Base-by-base conservation (phyloP, 129 eudicot species). In the Apium graveolens region DNA sequence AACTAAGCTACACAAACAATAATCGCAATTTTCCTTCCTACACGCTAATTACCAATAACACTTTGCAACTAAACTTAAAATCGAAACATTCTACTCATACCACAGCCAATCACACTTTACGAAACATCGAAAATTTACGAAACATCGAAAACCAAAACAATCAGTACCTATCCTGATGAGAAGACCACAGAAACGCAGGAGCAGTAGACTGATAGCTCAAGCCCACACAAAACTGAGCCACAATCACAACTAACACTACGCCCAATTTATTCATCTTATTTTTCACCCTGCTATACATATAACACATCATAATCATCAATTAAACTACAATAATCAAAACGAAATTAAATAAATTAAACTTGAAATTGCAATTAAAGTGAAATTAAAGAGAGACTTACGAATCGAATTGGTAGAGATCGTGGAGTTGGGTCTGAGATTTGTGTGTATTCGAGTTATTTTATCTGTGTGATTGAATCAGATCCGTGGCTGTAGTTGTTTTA, bases 101-200 rank as follows among this genome's bases (percentile, higher is more conserved):
- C 46, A 21, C 21, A 70, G 24, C 5, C 24, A 70, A 34, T 20
- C 46, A n/a, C n/a, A n/a, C 41, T 29, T 73, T 6, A 73, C 48
- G 46, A 42, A 7, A 39, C 7, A 42, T 72, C 41, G 41, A 38
- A 3, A 70, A 24, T 7, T 42, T 2, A 73, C 48, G 46, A 42
- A 7, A 39, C 7, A 42, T 73, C 9, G 16, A n/a, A 57, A 57
- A 51, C 7, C 7, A 24, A n/a, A n/a, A n/a, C 27, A n/a, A 60
- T 8, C 8, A 20, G 13, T 73, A 73, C 76, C 76, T 45, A 12
- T 73, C 35, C 46, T 73, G 81, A 81, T 80, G 76, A 71, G 88
- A 84, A 49, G 97, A 90, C 97, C 97, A 92, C 73, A 92, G 71
- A 78, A 90, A 88, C 14, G 96, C 96, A 73, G 97, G 96, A 69